Conservation (phyloP, 768 basidiomycete species). For the Serpula lacrymans region DNA sequence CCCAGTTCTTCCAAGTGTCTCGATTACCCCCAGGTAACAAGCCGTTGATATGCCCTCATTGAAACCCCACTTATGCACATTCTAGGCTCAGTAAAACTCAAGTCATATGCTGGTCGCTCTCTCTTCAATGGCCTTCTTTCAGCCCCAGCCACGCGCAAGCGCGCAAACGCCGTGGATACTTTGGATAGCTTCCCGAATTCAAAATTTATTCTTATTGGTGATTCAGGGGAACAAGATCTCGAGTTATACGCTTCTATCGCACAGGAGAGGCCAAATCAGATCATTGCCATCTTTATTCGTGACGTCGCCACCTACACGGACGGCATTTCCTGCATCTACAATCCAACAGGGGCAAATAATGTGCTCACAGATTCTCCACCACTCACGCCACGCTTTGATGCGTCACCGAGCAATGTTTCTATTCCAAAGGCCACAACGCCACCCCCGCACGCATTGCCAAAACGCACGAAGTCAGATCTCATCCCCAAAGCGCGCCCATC, state of each 20-base stretch:
- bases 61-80: slow-evolving; percentile 2
- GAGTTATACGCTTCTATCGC: slow-evolving; percentile 86
- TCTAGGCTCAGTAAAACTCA: slow-evolving; percentile 72
- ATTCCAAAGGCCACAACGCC: too few relatives aligned
- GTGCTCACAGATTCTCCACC: too few relatives aligned
- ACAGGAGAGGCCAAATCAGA: slow-evolving; percentile 59
- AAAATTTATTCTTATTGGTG: slow-evolving; percentile 83
- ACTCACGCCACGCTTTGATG: too few relatives aligned
- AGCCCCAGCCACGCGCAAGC: slow-evolving; percentile 81
- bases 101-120: slow-evolving; percentile 81
- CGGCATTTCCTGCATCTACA: slow-evolving; percentile 42
- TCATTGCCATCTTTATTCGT: slow-evolving; percentile 80
- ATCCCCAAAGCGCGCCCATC: too few relatives aligned
- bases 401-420: too few relatives aligned
- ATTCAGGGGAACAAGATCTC: slow-evolving; percentile 92
- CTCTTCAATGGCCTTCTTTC: slow-evolving; percentile 81
- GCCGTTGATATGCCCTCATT: slow-evolving; percentile 9
- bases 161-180: slow-evolving; percentile 73
- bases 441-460: too few relatives aligned
- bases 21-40: slow-evolving; percentile 65
- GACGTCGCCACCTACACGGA: slow-evolving; percentile 70
- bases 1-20: slow-evolving; percentile 69
- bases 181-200: slow-evolving; percentile 71
- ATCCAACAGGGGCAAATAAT: slow-evolving; percentile 70
- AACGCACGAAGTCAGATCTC: too few relatives aligned